Percentiles rank a stretch among this genome's conserved stretches.
Evolutionary conservation across 2,329 filamentous ascomycete species (phyloP).

Genomic region (Kalmusia sp.): DNA sequence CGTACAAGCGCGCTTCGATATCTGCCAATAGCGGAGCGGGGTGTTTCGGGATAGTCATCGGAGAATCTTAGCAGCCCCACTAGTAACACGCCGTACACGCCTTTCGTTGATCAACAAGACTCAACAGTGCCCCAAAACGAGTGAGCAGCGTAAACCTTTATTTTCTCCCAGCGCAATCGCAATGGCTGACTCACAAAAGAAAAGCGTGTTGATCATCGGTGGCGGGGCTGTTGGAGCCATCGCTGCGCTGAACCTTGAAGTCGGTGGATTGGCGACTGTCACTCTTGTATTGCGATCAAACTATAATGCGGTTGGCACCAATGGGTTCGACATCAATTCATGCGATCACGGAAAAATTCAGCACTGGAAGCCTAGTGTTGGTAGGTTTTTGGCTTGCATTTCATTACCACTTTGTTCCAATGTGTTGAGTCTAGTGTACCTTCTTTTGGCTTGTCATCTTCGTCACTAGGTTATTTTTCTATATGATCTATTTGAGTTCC

Average conservation of each 20-base stretch:
- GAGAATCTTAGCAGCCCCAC: conserved; percentile 12
- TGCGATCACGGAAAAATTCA: conserved; percentile 61
- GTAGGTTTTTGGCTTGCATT: no score
- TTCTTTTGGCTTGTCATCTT: not conserved
- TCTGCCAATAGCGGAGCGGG: not conserved
- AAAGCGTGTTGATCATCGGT: conserved; percentile 60
- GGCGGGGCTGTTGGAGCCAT: conserved; percentile 65
- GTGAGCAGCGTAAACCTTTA: conserved; percentile 1
- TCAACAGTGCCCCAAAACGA: conserved; percentile 9
- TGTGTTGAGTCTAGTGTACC: not conserved
- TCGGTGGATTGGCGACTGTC: conserved; percentile 58
- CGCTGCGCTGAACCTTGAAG: conserved; percentile 62
- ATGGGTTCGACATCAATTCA: conserved; percentile 63
- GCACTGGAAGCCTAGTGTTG: conserved; percentile 56
- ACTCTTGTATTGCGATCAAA: conserved; percentile 65
- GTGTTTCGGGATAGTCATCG: not conserved
- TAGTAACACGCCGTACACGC: conserved; percentile 1
- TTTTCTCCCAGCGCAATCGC: conserved; percentile 1
- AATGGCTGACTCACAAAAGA: conserved; percentile 38
- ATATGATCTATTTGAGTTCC: not conserved
- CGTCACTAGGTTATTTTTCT: not conserved
- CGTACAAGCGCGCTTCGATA: not conserved
- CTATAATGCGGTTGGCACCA: conserved; percentile 54
- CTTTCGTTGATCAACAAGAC: not conserved
- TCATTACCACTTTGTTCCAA: no score